These are phyloP conservation scores for Phaeosphaeriaceae sp. DNA, from an alignment of 2,329 filamentous ascomycete genomes.

Conservation along the genomic window DNA sequence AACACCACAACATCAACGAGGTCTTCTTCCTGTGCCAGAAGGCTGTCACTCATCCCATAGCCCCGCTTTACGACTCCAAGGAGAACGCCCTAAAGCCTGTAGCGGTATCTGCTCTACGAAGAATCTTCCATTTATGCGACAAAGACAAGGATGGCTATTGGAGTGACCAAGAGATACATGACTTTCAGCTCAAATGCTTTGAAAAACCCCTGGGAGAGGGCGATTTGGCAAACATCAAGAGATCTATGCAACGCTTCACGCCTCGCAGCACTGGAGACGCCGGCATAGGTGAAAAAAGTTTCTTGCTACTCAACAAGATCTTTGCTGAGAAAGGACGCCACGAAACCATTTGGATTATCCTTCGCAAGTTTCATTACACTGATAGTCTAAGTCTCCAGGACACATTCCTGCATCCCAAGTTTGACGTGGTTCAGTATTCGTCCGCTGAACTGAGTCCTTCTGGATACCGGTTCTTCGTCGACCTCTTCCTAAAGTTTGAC, in stretches of 20 bases:
- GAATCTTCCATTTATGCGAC: conserved; percentile 95
- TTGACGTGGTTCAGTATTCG: conserved; percentile 89
- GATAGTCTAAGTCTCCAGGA: conserved; percentile 93
- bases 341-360: conserved; percentile 97
- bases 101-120: conserved; percentile 81
- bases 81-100: conserved; percentile 85
- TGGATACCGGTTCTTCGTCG: conserved; percentile 97
- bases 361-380: conserved; percentile 94
- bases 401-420: conserved; percentile 87
- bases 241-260: conserved; percentile 75
- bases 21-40: conserved; percentile 99
- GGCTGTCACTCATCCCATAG: conserved; percentile 95
- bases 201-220: conserved; percentile 81
- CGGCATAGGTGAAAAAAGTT: conserved; percentile 83
- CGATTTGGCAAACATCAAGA: conserved; percentile 90
- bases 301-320: conserved; percentile 89
- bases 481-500: conserved; percentile 92
- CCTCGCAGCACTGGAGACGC: conserved; percentile 63
- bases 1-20: conserved; percentile 90
- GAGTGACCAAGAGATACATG: conserved; percentile 86
- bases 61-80: conserved; percentile 95
- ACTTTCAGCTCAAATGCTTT: conserved; percentile 91
- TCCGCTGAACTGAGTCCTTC: conserved; percentile 93
- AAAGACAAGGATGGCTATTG: conserved; percentile 94
- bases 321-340: conserved; percentile 97